These are phyloP conservation scores for Petunia hybrid DNA, from an alignment of 305 asterid species.

Conservation along the genomic window DNA sequence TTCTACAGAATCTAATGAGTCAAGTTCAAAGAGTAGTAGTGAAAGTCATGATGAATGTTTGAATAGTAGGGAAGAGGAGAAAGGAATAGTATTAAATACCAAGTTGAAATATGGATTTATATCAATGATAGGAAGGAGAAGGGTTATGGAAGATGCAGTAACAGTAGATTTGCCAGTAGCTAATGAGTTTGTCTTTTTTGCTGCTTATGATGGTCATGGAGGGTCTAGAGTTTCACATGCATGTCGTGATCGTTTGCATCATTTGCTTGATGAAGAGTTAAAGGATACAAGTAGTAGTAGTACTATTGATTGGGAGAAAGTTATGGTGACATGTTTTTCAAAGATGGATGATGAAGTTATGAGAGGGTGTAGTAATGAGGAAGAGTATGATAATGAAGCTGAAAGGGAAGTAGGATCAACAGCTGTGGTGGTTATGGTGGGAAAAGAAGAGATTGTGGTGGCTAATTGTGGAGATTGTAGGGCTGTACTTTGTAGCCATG, in stretches of 20 bases:
- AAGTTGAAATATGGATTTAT: slow-evolving; percentile 45
- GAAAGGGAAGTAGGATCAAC: slow-evolving; percentile 49
- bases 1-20: background rate
- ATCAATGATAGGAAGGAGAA: slow-evolving; percentile 63
- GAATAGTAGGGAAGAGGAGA: background rate
- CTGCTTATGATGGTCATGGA: slow-evolving; percentile 66
- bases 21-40: background rate
- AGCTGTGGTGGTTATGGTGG: slow-evolving; percentile 60
- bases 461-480: slow-evolving; percentile 73
- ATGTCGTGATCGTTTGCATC: slow-evolving; percentile 56
- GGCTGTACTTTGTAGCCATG: slow-evolving; percentile 62
- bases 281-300: background rate
- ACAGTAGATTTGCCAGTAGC: slow-evolving; percentile 39
- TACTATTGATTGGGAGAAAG: slow-evolving; percentile 50
- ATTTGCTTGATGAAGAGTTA: slow-evolving; percentile 42
- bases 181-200: slow-evolving; percentile 53
- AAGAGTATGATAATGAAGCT: background rate
- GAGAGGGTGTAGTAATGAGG: background rate
- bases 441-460: slow-evolving; percentile 57
- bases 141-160: slow-evolving; percentile 68
- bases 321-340: slow-evolving; percentile 50
- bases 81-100: background rate
- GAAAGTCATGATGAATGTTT: no score
- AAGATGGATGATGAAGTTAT: slow-evolving; percentile 53
- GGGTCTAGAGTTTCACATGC: slow-evolving; percentile 51